These are phyloP conservation scores for Calocybe gambosa DNA, from an alignment of 1,284 basidiomycete species.

Conservation along the genomic window DNA sequence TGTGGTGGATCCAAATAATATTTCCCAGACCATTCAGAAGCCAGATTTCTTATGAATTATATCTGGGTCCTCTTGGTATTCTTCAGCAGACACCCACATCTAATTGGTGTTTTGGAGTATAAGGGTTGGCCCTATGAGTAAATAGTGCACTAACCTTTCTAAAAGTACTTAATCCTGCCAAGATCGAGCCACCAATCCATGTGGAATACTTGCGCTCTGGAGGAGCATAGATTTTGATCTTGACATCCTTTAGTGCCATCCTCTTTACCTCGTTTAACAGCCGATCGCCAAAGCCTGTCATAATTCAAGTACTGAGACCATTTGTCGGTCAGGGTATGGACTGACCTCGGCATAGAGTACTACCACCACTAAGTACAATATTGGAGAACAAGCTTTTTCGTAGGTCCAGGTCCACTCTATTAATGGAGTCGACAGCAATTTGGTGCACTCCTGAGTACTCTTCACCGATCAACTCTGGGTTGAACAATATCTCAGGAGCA, in stretches of 20 bases:
- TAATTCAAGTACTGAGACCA: constrained; percentile 7
- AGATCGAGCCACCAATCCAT: constrained; percentile 97
- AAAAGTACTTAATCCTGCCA: constrained; percentile 94
- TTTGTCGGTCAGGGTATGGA: constrained; percentile 8
- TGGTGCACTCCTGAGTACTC: constrained; percentile 98
- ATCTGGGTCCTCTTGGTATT: constrained; percentile 98
- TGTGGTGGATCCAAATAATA: constrained; percentile 6
- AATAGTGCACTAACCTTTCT: constrained; percentile 72
- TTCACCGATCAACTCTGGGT: constrained; percentile 93
- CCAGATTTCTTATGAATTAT: constrained; percentile 92
- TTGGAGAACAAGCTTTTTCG: constrained; percentile 95
- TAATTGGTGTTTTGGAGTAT: constrained; percentile 25
- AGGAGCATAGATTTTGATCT: constrained; percentile 99
- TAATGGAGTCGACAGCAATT: constrained; percentile 87
- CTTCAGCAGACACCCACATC: constrained; percentile 99
- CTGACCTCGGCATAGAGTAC: constrained; percentile 87
- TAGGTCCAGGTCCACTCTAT: constrained; percentile 83
- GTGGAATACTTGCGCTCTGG: constrained; percentile 99
- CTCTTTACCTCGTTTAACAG: constrained; percentile 95
- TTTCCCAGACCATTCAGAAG: constrained; percentile 37
- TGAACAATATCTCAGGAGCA: constrained; percentile 97
- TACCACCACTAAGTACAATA: constrained; percentile 95
- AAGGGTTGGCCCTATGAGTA: no score
- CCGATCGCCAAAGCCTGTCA: constrained; percentile 89
- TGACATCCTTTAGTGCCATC: constrained; percentile 93